Percentiles rank a stretch among this genome's conserved stretches.
Conservation (phyloP, 2,329 filamentous ascomycete species). For the Lasiodiplodia gonubiensis region DNA sequence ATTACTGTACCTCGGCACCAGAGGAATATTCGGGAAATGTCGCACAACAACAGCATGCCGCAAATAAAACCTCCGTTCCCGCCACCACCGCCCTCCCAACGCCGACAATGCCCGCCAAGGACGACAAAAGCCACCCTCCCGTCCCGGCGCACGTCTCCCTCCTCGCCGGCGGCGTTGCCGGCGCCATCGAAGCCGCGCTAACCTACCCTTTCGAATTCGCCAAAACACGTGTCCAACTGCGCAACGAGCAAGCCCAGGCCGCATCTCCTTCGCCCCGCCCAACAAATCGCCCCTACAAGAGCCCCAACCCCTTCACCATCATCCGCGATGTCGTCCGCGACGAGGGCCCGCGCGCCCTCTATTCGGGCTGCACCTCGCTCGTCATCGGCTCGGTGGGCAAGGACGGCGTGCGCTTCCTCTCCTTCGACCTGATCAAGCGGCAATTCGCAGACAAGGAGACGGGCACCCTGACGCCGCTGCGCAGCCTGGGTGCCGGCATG, state of each 20-base stretch:
- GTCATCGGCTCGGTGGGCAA: constrained; percentile 67
- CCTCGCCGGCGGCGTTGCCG: constrained; percentile 46
- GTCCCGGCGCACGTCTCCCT: constrained; percentile 38
- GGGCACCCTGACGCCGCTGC: constrained; percentile 76
- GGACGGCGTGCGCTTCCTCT: constrained; percentile 69
- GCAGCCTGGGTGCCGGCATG: constrained; percentile 89
- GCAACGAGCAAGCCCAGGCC: constrained; percentile 38
- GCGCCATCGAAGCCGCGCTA: constrained; percentile 46
- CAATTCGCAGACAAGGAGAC: constrained; percentile 61
- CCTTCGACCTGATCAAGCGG: constrained; percentile 69
- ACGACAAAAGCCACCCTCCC: not conserved
- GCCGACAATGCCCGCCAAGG: not conserved
- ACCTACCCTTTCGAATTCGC: constrained; percentile 71
- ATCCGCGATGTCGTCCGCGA: constrained; percentile 60
- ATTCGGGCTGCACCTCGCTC: constrained; percentile 67
- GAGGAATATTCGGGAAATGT: too few species aligned
- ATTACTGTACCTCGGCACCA: too few species aligned
- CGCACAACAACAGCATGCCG: too few species aligned
- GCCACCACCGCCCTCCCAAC: not conserved
- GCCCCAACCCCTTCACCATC: constrained; percentile 62
- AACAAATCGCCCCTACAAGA: not conserved
- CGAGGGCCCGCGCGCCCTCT: constrained; percentile 64
- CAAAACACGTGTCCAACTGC: constrained; percentile 68
- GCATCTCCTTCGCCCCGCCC: constrained; percentile 60
- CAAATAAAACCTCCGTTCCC: too few species aligned